Evolutionary conservation across 345 rosid species (phyloP).

Genomic region (Erodium maritimum): DNA sequence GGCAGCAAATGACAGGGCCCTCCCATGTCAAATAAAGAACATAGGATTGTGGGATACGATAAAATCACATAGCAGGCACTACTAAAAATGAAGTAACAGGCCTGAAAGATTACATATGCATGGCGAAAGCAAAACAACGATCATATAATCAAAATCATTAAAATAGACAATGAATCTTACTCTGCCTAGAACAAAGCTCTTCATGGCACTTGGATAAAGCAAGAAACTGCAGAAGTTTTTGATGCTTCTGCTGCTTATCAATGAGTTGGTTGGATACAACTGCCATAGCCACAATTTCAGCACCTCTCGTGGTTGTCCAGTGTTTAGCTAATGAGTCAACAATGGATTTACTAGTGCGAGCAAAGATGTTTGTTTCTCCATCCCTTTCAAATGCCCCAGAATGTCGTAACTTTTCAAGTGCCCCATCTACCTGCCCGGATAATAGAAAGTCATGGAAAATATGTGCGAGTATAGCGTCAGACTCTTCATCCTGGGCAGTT

Average conservation of each 20-base stretch:
- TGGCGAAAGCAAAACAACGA: not conserved
- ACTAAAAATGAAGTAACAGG: not conserved
- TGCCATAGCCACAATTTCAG: constrained; percentile 73
- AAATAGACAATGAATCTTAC: constrained; percentile 27
- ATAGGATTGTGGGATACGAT: not conserved
- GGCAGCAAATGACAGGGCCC: not conserved
- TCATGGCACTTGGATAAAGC: constrained; percentile 98
- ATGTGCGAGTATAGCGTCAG: constrained; percentile 78
- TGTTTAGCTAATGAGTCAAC: constrained; percentile 94
- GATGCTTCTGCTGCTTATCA: constrained; percentile 90
- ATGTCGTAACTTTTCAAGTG: constrained; percentile 51
- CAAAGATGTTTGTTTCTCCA: constrained; percentile 74
- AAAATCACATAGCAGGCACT: not conserved
- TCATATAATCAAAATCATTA: not conserved
- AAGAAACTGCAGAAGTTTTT: constrained; percentile 79
- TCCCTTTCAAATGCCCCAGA: constrained; percentile 88
- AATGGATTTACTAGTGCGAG: constrained; percentile 69
- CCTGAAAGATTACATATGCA: no score
- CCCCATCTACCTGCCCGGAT: constrained; percentile 53
- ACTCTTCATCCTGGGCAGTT: constrained; percentile 74
- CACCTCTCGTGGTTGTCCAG: constrained; percentile 96
- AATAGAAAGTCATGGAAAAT: constrained; percentile 63
- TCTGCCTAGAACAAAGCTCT: constrained; percentile 70
- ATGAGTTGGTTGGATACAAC: constrained; percentile 57
- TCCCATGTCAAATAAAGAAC: not conserved